Evolutionary conservation across 1,284 basidiomycete species (phyloP).

Genomic region (Chalciporus sp.): DNA sequence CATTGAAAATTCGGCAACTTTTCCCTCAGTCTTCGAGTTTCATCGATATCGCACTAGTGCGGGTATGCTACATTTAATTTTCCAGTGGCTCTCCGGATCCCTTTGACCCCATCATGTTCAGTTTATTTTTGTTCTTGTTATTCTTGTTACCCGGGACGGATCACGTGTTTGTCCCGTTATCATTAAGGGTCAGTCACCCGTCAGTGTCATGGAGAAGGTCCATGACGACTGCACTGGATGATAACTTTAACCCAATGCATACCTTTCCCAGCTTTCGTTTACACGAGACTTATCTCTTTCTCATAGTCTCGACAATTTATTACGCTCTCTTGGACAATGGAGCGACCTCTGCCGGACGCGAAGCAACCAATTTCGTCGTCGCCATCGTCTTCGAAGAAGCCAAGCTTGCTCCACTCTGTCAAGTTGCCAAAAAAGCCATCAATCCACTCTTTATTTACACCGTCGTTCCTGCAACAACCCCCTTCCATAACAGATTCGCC

Average conservation of each 20-base stretch:
- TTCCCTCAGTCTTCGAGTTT: background rate
- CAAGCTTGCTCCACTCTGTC: constrained; percentile 6
- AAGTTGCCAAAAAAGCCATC: constrained; percentile 50
- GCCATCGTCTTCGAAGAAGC: constrained; percentile 10
- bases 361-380: constrained; percentile 1
- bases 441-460: constrained; percentile 49
- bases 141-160: background rate
- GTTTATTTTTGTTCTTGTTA: background rate
- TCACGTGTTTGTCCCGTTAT: background rate
- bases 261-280: background rate
- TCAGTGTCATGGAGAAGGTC: background rate
- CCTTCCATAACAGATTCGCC: constrained; percentile 21
- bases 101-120: background rate
- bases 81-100: background rate
- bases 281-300: background rate
- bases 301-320: constrained; percentile 5
- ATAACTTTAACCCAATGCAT: no score
- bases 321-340: constrained; percentile 14
- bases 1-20: background rate
- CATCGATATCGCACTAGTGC: no score
- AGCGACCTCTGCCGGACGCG: background rate
- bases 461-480: constrained; percentile 42
- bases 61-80: background rate
- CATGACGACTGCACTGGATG: background rate
- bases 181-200: background rate